These are phyloP conservation scores for Dissophora globulifera DNA, from an alignment of 192 early-diverging fungal genomes.

Conservation along the genomic window DNA sequence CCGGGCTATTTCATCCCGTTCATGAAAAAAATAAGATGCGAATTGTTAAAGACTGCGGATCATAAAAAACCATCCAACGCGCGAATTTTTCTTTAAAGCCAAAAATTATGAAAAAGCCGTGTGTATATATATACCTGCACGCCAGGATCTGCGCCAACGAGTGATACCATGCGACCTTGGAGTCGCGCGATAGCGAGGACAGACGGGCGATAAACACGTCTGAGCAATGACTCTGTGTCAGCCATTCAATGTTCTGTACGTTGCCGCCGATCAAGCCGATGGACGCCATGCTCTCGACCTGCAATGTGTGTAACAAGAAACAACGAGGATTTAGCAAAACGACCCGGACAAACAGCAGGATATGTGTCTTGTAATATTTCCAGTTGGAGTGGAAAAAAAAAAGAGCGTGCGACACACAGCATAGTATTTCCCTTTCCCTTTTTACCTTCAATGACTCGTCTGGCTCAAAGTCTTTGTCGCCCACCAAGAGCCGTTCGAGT, in stretches of 20 bases:
- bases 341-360: no score
- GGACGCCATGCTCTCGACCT: conserved; percentile 25
- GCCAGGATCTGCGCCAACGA: conserved; percentile 38
- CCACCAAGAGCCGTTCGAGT: conserved; percentile 18
- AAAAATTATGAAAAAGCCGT: no score
- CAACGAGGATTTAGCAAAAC: not conserved
- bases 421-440: not conserved
- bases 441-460: conserved; percentile 19
- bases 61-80: no score
- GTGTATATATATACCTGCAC: conserved; percentile 25
- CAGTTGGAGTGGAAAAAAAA: not conserved
- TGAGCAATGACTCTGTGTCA: conserved; percentile 16
- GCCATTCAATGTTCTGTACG: conserved; percentile 31
- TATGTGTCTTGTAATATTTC: no score
- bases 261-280: conserved; percentile 46
- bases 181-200: conserved; percentile 8
- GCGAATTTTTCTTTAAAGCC: no score
- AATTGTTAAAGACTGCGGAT: no score
- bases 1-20: conserved; percentile 18
- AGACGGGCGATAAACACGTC: conserved; percentile 6
- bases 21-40: no score
- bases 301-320: not conserved
- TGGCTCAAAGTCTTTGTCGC: conserved; percentile 20
- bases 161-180: conserved; percentile 39
- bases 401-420: not conserved